A percentile compares a stretch with the other conserved stretches of the same genome.
These are phyloP conservation scores for Helichrysum umbraculigerum DNA, from an alignment of 129 eudicot species.

Conservation along the genomic window DNA sequence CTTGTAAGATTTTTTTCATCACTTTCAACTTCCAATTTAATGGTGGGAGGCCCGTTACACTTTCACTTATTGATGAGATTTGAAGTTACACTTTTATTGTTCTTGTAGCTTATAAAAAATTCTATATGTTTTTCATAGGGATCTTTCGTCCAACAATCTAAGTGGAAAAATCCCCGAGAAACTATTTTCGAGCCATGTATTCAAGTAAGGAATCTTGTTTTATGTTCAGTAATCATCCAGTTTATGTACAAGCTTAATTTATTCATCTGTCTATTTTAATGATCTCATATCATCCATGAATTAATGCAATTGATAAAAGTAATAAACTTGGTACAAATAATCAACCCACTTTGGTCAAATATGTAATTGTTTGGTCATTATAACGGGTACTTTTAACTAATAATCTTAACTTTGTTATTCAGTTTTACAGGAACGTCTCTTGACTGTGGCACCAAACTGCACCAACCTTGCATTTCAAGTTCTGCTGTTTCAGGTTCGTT, in stretches of 20 bases:
- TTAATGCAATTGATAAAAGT: background rate
- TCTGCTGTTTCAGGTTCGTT: constrained; percentile 58
- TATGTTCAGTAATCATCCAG: constrained; percentile 3
- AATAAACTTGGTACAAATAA: background rate
- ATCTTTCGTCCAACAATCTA: constrained; percentile 76
- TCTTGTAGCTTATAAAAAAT: constrained; percentile 14
- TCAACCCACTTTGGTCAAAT: background rate
- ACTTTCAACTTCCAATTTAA: background rate
- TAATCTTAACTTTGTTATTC: constrained; percentile 16
- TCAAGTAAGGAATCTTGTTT: constrained; percentile 51
- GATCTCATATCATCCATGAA: background rate
- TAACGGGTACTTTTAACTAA: background rate
- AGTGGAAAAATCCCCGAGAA: constrained; percentile 61
- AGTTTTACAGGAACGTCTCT: constrained; percentile 88
- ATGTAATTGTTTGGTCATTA: background rate
- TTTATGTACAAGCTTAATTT: background rate
- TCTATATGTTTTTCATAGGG: constrained; percentile 50
- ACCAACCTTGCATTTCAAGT: constrained; percentile 73
- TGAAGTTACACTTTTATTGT: background rate
- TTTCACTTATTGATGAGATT: constrained; percentile 14
- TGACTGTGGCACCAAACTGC: constrained; percentile 61
- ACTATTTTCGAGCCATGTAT: constrained; percentile 52
- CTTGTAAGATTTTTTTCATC: constrained; percentile 52
- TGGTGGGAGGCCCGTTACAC: background rate
- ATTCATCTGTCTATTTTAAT: background rate